Base-by-base conservation (phyloP, 2,329 filamentous ascomycete genomes). In the Penicillium digitatum region DNA sequence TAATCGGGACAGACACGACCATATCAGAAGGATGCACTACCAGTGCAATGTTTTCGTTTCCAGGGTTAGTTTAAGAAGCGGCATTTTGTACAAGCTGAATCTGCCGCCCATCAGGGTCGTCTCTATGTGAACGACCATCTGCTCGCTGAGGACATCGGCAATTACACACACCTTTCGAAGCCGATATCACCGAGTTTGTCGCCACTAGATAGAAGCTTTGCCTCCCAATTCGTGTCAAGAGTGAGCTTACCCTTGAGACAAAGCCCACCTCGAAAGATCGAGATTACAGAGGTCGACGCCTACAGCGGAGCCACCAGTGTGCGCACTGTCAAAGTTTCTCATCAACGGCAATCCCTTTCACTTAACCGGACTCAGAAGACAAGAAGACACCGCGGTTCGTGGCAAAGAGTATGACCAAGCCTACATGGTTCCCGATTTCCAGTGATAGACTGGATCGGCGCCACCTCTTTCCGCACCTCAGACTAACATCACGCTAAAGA, bases 1-100 rank as follows among this genome's bases (percentile, higher is more conserved):
- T 5, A 39, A 57, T 27, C 37, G 38, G 3, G 16, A 49, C 4
- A 60, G 70, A n/a, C 65, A 55, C 18, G 55, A 68, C 34, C 67
- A 70, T 18, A 62, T 70, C 5, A 68, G 68, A 18, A 70, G 68
- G 68, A 66, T 66, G 1, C 69, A 66, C 52, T 71, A 70, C 47
- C 68, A 70, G 48, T 56, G 65, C 3, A 44, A 64, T 1, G 66
- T 64, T 1, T 63, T 56, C 1, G 57, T 70, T 1, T 67, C 68
- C 4, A 52, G 14, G 39, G 54, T 18, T 69, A 61, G 59, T 51
- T 52, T 0, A 48, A 50, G 1, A 43, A 61, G 16, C 60, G 47
- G 18, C 66, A 62, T 34, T 53, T 66, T 9, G 47, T 69, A 1
- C 67, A 66, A 22, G 59, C 65, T 18, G 67, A 69, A n/a, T 57